Conservation (phyloP, 495 filamentous ascomycete genomes). For the Trichoderma gamsii region DNA sequence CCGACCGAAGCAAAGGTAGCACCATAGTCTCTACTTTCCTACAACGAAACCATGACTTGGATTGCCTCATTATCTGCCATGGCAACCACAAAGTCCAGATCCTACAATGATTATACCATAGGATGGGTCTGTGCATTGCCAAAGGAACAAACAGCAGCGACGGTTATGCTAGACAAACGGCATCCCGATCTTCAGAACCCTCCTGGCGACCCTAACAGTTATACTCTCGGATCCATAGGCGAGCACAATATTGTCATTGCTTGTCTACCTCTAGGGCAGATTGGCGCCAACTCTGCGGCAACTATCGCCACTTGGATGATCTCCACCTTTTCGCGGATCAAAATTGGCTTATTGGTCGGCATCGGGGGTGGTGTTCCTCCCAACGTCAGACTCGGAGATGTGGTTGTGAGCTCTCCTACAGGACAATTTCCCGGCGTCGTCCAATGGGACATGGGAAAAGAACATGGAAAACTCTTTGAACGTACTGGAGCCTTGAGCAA, state of each 20-base stretch:
- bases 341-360: conserved; percentile 40
- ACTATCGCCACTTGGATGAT: conserved; percentile 29
- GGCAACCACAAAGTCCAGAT: not conserved
- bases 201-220: conserved; percentile 20
- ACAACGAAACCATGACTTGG: too few relatives aligned
- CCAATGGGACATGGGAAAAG: conserved; percentile 39
- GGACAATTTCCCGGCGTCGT: conserved; percentile 29
- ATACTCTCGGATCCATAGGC: conserved; percentile 28
- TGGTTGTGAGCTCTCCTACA: conserved; percentile 32
- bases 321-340: conserved; percentile 30
- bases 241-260: conserved; percentile 39
- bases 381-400: conserved; percentile 35
- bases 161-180: not conserved
- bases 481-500: not conserved
- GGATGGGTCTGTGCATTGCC: conserved; percentile 2
- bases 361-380: conserved; percentile 36
- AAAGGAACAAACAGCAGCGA: not conserved
- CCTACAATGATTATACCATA: not conserved
- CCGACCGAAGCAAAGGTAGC: too few relatives aligned
- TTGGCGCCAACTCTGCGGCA: conserved; percentile 25
- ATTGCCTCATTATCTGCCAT: too few relatives aligned
- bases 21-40: too few relatives aligned
- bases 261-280: conserved; percentile 29
- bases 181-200: not conserved
- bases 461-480: not conserved